Evolutionary conservation across 768 basidiomycete species (phyloP), one percentile per base, ranked within the genome.

Genomic region (Lentinula detonsa): DNA sequence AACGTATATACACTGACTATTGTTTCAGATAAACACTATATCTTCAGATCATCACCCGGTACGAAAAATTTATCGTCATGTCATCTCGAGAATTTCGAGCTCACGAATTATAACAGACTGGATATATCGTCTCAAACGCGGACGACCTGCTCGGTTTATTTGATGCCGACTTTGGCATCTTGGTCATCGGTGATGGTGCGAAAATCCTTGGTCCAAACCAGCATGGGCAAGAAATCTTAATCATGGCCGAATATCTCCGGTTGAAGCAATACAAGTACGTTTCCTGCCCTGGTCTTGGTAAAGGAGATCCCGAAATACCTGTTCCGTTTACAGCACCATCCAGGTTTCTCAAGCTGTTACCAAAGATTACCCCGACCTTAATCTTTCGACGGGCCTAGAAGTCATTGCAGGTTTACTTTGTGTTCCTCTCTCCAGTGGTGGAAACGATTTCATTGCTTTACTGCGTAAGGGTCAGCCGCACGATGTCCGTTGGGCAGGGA

Each of bases 381-480:
- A 46, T n/a, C 23, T 58, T n/a, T 45, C 63, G 9, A 56, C 62
- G 75, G 81, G 82, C 1, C 72, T 89, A 53, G 83, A 86, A 54
- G 73, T 85, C 51, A 82, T 94, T 64, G 85, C 90, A 0, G 90
- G 91, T 3, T 67, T 91, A 55, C 81, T 94, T 2, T 86, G 83
- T 65, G 86, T 93, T 0, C 91, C 91, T 1, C 75, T 93, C 2
- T 90, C 90, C 0, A 78, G 77, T 43, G 82, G 80, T 9, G 90
- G 91, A 0, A 81, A 84, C 45, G 91, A 94, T 68, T 93, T 93
- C 66, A 90, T 94, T 61, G 87, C 86, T 13, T 87, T 94, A 66
- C 72, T 92, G 34, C 81, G 91, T n/a, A 85, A 84, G 63, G 89
- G 90, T 4, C 89, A 92, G 71, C 76, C 77, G 23, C 78, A 80